Percentiles rank a stretch among this genome's conserved stretches.
phyloP scores from a whole-genome alignment of 495 filamentous ascomycete genomes.

The Copromyces sp. region DNA sequence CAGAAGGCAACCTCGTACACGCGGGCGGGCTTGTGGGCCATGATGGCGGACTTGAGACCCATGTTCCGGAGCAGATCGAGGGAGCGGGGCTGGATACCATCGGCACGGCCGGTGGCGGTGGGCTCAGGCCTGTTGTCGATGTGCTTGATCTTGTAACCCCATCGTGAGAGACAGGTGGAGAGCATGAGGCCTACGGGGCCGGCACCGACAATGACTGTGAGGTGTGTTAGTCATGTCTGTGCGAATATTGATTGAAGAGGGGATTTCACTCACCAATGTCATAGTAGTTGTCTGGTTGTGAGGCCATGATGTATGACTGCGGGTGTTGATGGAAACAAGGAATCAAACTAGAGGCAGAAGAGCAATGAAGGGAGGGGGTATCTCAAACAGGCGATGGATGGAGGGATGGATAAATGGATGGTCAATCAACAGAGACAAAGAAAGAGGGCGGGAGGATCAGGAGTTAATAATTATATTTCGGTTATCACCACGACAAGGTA shows the following conservation, averaged over 20 bases:
- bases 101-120: constrained; percentile 63
- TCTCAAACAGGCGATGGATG: constrained; percentile 2
- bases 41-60: constrained; percentile 62
- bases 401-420: not conserved
- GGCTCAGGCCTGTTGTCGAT: constrained; percentile 62
- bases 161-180: constrained; percentile 67
- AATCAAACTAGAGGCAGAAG: not conserved
- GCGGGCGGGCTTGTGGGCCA: constrained; percentile 59
- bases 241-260: not conserved
- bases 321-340: not conserved
- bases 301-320: constrained; percentile 11
- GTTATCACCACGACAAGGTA: not conserved
- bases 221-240: not conserved
- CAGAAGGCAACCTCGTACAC: constrained; percentile 74
- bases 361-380: constrained; percentile 8
- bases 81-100: constrained; percentile 73
- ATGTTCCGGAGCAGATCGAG: constrained; percentile 68
- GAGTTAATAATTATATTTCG: not conserved
- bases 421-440: not conserved
- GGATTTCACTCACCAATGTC: constrained; percentile 20
- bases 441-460: not conserved
- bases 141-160: constrained; percentile 58
- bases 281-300: constrained; percentile 19
- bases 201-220: constrained; percentile 72
- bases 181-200: constrained; percentile 82